Evolutionary conservation across 345 rosid species (phyloP).

Genomic region (Eucalyptus leucophloia): DNA sequence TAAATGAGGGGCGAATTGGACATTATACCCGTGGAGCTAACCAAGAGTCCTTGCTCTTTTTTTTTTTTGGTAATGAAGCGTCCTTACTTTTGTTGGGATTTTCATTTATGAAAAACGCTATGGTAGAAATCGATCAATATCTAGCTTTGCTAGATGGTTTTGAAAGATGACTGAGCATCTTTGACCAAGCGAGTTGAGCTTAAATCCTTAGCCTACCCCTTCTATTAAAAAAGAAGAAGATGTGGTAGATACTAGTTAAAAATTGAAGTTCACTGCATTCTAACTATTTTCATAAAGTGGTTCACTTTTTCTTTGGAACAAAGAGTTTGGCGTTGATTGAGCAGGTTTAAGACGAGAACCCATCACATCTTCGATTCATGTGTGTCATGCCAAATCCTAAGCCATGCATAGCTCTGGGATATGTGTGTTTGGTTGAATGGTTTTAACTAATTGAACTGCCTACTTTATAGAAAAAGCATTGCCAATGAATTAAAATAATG

Average conservation of each 20-base stretch:
- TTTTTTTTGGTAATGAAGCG: no score
- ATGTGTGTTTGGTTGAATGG: not conserved
- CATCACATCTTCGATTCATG: no score
- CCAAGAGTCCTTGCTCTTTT: no score
- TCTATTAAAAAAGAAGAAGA: no score
- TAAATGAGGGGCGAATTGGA: not conserved
- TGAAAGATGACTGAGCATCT: no score
- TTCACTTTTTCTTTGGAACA: fast-evolving
- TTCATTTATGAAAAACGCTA: not conserved
- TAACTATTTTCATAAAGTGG: no score
- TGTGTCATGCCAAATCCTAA: not conserved
- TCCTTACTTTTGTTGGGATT: not conserved
- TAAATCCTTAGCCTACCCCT: not conserved
- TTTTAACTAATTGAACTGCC: not conserved
- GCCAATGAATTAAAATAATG: no score
- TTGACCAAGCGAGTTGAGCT: not conserved
- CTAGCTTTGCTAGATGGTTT: no score
- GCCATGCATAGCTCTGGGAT: not conserved
- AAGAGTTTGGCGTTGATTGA: no score
- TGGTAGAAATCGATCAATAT: no score
- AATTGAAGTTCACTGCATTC: fast-evolving
- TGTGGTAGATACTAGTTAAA: fast-evolving
- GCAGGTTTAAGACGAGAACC: not conserved
- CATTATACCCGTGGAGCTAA: no score
- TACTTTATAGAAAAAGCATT: not conserved